A percentile compares a stretch with the other conserved stretches of the same genome.
Conservation (phyloP, 2,329 filamentous ascomycete genomes). For the Hymenoscyphus salicellus region DNA sequence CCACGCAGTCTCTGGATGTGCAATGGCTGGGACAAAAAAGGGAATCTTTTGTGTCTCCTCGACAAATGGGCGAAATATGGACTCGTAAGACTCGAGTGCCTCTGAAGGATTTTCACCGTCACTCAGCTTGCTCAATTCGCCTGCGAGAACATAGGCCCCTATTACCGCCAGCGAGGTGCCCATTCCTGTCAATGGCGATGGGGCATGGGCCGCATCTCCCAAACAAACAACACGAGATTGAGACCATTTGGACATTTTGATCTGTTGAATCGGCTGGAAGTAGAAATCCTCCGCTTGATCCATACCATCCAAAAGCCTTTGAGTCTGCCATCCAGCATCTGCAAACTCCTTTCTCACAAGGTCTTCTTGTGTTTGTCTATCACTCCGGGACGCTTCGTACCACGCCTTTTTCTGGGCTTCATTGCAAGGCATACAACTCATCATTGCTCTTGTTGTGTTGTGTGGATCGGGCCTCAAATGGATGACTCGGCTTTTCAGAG, state of each 20-base stretch:
- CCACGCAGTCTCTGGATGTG: background rate
- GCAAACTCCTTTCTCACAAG: conserved; percentile 40
- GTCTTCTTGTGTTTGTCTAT: conserved; percentile 4
- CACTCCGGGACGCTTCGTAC: conserved; percentile 37
- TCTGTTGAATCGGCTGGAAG: conserved; percentile 42
- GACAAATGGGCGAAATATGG: background rate
- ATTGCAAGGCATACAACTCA: conserved; percentile 32
- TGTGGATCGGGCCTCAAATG: conserved; percentile 42
- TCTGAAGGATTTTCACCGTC: background rate
- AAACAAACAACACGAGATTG: conserved; percentile 48
- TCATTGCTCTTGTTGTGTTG: conserved; percentile 40
- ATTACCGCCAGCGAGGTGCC: conserved; percentile 49
- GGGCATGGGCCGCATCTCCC: conserved; percentile 57
- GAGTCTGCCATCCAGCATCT: conserved; percentile 47
- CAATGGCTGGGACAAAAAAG: background rate
- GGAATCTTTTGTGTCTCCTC: conserved; percentile 1
- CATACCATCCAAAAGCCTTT: conserved; percentile 44
- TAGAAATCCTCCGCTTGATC: conserved; percentile 44
- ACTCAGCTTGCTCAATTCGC: conserved; percentile 38
- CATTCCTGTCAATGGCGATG: conserved; percentile 48
- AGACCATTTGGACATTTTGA: conserved; percentile 44
- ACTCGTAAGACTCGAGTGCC: background rate
- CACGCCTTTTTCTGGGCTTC: background rate
- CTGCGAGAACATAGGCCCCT: conserved; percentile 55
- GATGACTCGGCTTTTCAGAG: conserved; percentile 39